These are phyloP conservation scores for Coix lacrymajobi DNA, from an alignment of 176 grass and related monocot genomes.

Conservation along the genomic window DNA sequence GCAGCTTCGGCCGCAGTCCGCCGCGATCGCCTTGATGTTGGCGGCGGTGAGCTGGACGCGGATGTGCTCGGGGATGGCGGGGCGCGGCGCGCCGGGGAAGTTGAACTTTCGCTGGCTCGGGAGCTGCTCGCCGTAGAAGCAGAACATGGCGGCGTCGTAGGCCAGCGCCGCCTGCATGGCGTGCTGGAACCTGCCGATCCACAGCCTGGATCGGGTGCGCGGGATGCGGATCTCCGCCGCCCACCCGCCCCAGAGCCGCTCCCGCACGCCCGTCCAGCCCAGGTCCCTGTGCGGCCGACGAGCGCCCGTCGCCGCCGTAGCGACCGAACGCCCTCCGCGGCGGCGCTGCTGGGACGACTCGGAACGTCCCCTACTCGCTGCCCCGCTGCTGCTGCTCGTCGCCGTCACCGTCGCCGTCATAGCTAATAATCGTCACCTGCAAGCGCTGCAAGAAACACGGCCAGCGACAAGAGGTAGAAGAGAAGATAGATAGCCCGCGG, in stretches of 20 bases:
- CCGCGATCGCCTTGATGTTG: conserved; percentile 31
- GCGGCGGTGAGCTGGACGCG: neutral
- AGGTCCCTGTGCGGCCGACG: neutral
- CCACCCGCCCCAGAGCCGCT: conserved; percentile 10
- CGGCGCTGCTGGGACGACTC: neutral
- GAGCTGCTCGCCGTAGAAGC: conserved; percentile 17
- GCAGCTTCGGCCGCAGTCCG: neutral
- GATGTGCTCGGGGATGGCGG: neutral
- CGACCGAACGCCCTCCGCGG: no score
- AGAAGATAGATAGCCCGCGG: no score
- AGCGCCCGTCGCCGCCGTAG: neutral
- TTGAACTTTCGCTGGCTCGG: conserved; percentile 12
- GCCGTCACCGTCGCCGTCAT: neutral
- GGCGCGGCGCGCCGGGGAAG: conserved; percentile 24
- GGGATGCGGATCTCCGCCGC: conserved; percentile 45
- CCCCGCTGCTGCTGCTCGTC: neutral
- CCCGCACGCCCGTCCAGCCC: conserved; percentile 22
- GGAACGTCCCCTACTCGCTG: neutral
- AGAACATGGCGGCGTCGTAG: conserved; percentile 33
- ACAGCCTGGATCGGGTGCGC: neutral
- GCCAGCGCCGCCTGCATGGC: conserved; percentile 25
- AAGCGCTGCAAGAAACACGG: neutral
- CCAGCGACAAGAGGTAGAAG: neutral
- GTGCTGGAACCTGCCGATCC: conserved; percentile 26
- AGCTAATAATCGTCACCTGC: neutral